Base-by-base conservation (phyloP, 805 yeast species). In the Wickerhamiella bombiphila region DNA sequence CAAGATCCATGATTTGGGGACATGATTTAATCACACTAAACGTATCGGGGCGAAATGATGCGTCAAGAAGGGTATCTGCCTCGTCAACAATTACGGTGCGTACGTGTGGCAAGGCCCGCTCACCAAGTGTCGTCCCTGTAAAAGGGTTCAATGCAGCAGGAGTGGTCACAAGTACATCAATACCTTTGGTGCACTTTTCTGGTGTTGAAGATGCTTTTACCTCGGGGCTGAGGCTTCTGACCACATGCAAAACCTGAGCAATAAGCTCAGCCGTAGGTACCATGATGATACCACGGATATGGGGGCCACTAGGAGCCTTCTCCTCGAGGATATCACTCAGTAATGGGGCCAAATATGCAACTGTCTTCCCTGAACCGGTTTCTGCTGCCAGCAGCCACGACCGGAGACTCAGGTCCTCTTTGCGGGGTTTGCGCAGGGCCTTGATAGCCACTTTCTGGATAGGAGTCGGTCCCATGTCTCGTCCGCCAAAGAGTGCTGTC, bases 281-380 rank as follows among this genome's bases (percentile, higher is more conserved):
- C 14, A 91, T 59, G n/a, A 88, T 69, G 3, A 86, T 71, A 1
- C 86, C 66, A 42, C 85, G 64, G 7, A 86, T 22, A 30, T 13
- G 18, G n/a, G 70, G 3, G 22, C 20, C 11, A 53, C 60, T 63
- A 52, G 9, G 37, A 37, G 36, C 55, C 63, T 2, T 56, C 41
- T 40, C 72, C 41, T 76, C 74, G 42, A 73, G 70, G 44, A 86
- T 57, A 44, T 70, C 72, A 34, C 82, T 78, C 28, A 86, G 45
- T 25, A 88, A 44, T 0, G 94, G 86, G 0, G 80, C 73, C 42
- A 91, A 53, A 52, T 86, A 88, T 0, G 96, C 85, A 75, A 94
- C 74, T 0, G 98, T 88, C 54, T 88, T 88, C 6, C 98, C 98
- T 0, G 94, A 79, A 0, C 98, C 98, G 0, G 98, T 88, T 55